Base-by-base conservation (phyloP, 805 yeast species). In the Grigorovia humatica region DNA sequence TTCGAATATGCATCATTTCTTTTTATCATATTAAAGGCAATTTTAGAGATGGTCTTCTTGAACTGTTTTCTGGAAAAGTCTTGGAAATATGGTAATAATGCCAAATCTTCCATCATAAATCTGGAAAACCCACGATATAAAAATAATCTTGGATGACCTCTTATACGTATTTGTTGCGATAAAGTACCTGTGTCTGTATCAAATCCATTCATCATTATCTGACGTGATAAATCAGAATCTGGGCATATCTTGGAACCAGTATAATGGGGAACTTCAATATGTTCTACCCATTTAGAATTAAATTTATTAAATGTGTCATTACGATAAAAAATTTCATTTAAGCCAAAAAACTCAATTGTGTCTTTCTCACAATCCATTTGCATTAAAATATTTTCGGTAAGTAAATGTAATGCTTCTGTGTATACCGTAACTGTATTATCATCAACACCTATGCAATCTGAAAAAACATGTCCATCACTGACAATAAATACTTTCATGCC, bases 1-100 rank as follows among this genome's bases (percentile, higher is more conserved):
- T 80, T 80, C 9, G 84, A 80, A 60, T 80, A 80, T 1, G 85
- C 84, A 58, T 80, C 85, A 59, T 80, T 80, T 56, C 84, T 68
- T 60, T 74, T 78, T 54, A 80, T 80, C 84, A 80, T 80, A 59
- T 80, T 83, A 62, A 79, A 80, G 1, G 84, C 82, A 46, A 80
- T 77, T 52, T 71, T 72, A 1, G 82, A 70, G 18, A 77, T 74
- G 23, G 70, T 63, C 61, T 77, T 78, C 57, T 79, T 79, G 62
- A 72, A 75, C 48, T 69, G 68, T 62, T 77, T 78, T 49, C 70
- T 74, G 0, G 82, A 77, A 47, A 69, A 52, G 9, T 57, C 55
- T 27, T 65, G 54, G 46, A 75, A 72, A 46, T 62, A 64, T 6
- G 74, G 67, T 50, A 79, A 73, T 32, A 66, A 59, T n/a, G 65